These are phyloP conservation scores for Suillus bovinus DNA, from an alignment of 768 basidiomycete genomes.

Conservation along the genomic window DNA sequence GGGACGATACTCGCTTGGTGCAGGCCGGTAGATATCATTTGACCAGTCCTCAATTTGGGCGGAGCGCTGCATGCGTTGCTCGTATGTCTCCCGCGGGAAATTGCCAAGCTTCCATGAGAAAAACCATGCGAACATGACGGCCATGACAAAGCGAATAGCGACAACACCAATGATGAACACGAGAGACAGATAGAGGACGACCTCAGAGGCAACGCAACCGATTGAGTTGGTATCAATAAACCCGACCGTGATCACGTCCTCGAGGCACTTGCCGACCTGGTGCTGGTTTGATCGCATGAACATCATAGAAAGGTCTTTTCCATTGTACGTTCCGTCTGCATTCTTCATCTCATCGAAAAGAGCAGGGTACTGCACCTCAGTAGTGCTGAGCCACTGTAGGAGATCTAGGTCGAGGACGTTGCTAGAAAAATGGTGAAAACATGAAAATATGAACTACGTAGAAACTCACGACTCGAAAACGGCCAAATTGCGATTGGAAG, in stretches of 20 bases:
- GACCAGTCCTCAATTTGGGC: conserved; percentile 96
- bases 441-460: conserved; percentile 8
- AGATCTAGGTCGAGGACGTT: conserved; percentile 86
- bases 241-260: conserved; percentile 85
- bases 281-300: conserved; percentile 73
- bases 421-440: conserved; percentile 40
- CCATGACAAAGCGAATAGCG: conserved; percentile 92
- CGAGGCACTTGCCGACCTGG: conserved; percentile 74
- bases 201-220: conserved; percentile 93
- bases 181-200: conserved; percentile 93
- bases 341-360: conserved; percentile 79
- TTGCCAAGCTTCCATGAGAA: conserved; percentile 94
- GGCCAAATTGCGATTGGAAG: conserved; percentile 75
- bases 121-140: conserved; percentile 97
- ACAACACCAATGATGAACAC: conserved; percentile 98
- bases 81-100: conserved; percentile 91
- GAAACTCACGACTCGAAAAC: conserved; percentile 86
- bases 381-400: conserved; percentile 78
- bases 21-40: conserved; percentile 91
- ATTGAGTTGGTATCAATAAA: conserved; percentile 94
- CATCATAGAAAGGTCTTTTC: conserved; percentile 86
- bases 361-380: conserved; percentile 80
- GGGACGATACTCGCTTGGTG: conserved; percentile 88
- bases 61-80: conserved; percentile 86
- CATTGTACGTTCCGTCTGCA: conserved; percentile 71